phyloP scores from a whole-genome alignment of 305 asterid genomes.

The Fraxinus greggii region DNA sequence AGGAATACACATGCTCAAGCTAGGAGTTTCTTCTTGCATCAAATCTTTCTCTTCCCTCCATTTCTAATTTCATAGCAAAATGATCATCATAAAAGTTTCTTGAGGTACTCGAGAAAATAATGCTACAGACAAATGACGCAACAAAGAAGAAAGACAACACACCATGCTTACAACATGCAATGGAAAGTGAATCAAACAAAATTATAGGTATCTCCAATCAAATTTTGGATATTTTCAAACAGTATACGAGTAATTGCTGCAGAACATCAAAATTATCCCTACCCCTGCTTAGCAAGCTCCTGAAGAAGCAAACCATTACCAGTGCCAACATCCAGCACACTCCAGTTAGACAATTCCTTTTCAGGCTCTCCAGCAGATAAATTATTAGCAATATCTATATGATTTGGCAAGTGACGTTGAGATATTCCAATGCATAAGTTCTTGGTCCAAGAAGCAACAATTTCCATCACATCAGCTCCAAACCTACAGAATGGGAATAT shows the following conservation, averaged over 20 bases:
- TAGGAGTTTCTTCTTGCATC: not conserved
- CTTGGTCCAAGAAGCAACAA: conserved; percentile 82
- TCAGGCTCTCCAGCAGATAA: conserved; percentile 51
- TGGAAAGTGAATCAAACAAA: not conserved
- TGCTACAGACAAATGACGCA: not conserved
- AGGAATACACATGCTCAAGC: not conserved
- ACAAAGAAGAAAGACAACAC: not conserved
- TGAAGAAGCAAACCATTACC: conserved; percentile 97
- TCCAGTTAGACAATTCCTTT: conserved; percentile 70
- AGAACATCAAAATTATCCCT: conserved; percentile 39
- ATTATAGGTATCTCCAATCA: not conserved
- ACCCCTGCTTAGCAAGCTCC: conserved; percentile 94
- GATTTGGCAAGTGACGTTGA: conserved; percentile 61
- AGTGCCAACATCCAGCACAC: conserved; percentile 93
- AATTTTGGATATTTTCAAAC: not conserved
- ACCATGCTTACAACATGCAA: not conserved
- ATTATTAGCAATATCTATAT: conserved; percentile 47
- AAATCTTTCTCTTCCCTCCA: not conserved
- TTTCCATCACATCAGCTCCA: conserved; percentile 96
- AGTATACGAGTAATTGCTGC: conserved; percentile 17
- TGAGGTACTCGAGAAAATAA: conserved; percentile 1
- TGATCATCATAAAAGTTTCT: not conserved
- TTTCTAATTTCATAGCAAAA: not conserved
- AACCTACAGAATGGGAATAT: conserved; percentile 52
- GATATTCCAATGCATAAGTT: conserved; percentile 63